Conservation (phyloP, 2,329 filamentous ascomycete genomes). For the Cladorrhinum sp. region DNA sequence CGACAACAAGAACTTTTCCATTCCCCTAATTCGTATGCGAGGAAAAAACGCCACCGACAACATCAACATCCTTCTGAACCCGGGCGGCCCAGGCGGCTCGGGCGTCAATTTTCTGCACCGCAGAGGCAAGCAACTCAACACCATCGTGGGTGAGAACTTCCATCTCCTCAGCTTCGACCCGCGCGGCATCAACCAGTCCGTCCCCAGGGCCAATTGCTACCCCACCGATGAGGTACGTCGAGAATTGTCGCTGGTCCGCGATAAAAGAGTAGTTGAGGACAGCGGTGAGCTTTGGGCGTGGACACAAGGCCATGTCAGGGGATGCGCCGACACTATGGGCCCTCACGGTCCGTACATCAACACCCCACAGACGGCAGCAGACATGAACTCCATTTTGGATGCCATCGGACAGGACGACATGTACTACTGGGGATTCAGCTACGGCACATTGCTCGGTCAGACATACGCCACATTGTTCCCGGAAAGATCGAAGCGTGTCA, state of each 20-base stretch:
- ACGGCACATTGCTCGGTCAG: constrained; percentile 40
- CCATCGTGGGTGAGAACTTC: constrained; percentile 42
- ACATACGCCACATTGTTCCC: constrained; percentile 41
- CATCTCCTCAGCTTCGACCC: constrained; percentile 49
- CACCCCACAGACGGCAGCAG: constrained; percentile 49
- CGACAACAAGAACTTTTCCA: constrained; percentile 39
- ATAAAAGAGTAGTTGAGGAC: constrained; percentile 32
- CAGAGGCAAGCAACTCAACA: constrained; percentile 36
- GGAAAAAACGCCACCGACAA: constrained; percentile 42
- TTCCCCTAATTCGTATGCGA: constrained; percentile 45
- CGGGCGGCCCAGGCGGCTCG: constrained; percentile 47
- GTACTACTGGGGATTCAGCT: constrained; percentile 42
- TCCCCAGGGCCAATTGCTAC: constrained; percentile 40
- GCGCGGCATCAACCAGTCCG: constrained; percentile 42
- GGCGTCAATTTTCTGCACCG: constrained; percentile 39
- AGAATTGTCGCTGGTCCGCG: constrained; percentile 26
- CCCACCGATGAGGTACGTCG: constrained; percentile 34
- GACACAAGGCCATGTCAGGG: constrained; percentile 40
- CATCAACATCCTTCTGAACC: constrained; percentile 46
- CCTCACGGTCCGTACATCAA: constrained; percentile 46
- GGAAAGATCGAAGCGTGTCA: constrained; percentile 36
- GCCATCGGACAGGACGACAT: constrained; percentile 39
- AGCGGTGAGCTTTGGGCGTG: constrained; percentile 41
- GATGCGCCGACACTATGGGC: constrained; percentile 44
- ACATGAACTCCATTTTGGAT: constrained; percentile 50